Conservation (phyloP, 2,329 filamentous ascomycete genomes). For the Claviceps maximensis region DNA sequence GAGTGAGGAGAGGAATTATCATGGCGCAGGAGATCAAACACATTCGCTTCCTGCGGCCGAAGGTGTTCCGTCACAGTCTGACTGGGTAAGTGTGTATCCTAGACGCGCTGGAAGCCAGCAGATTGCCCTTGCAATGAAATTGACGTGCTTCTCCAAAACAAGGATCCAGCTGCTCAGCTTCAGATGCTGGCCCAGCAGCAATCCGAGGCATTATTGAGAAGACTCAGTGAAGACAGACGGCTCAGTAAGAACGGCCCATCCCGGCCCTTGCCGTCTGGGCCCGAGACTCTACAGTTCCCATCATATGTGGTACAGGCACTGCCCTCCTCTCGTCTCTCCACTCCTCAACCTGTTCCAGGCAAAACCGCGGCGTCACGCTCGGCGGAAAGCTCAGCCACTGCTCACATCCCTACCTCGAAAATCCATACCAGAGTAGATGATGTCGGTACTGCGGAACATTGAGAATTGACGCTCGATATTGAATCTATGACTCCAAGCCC, state of each 20-base stretch:
- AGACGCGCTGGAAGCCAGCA: conserved; percentile 31
- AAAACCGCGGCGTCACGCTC: background rate
- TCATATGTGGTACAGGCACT: conserved; percentile 15
- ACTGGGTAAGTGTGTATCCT: conserved; percentile 84
- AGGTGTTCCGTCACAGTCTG: conserved; percentile 73
- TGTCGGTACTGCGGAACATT: background rate
- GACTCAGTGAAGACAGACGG: conserved; percentile 26
- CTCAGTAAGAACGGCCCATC: conserved; percentile 32
- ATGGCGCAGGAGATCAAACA: conserved; percentile 34
- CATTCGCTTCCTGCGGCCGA: conserved; percentile 59
- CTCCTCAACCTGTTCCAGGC: conserved; percentile 4
- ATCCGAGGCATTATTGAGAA: conserved; percentile 45
- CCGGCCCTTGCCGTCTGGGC: conserved; percentile 39
- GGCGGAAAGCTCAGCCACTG: background rate
- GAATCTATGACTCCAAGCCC: background rate
- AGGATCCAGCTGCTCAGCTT: conserved; percentile 60
- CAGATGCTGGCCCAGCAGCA: conserved; percentile 57
- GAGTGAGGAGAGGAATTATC: conserved; percentile 29
- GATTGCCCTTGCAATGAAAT: conserved; percentile 43
- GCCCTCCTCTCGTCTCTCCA: conserved; percentile 6
- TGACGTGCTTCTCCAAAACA: conserved; percentile 36
- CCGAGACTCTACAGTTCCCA: conserved; percentile 25
- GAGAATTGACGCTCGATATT: background rate
- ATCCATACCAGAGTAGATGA: background rate
- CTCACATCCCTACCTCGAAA: background rate